A percentile compares a stretch with the other conserved stretches of the same genome.
These are phyloP conservation scores for Plasmodium yoelii DNA, from an alignment of 169 alveolate species.

Conservation along the genomic window DNA sequence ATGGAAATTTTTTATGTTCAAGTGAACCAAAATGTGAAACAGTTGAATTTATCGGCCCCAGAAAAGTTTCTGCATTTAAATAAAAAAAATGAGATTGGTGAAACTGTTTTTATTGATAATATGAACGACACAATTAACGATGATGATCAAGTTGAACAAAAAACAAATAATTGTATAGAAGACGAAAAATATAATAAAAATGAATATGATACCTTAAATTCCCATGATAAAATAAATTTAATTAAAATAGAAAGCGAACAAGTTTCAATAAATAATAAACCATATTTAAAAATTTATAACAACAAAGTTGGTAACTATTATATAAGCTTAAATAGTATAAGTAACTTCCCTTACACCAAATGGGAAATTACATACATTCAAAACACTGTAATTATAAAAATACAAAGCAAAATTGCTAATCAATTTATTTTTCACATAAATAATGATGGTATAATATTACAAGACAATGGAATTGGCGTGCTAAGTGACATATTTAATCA, in stretches of 20 bases:
- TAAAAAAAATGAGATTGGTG: constrained; percentile 1
- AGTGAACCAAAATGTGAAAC: constrained; percentile 20
- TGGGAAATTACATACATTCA: constrained; percentile 56
- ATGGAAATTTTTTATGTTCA: constrained; percentile 53
- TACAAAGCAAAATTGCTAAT: constrained; percentile 25
- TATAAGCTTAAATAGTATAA: constrained; percentile 35
- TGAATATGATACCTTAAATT: constrained; percentile 35
- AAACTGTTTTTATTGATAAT: constrained; percentile 4
- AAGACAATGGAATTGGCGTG: constrained; percentile 52
- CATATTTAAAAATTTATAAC: constrained; percentile 50
- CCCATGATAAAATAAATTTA: constrained; percentile 45
- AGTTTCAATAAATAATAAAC: constrained; percentile 27
- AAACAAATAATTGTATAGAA: constrained; percentile 28
- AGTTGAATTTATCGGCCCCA: constrained; percentile 26
- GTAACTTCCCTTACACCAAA: constrained; percentile 24
- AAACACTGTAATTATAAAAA: constrained; percentile 32
- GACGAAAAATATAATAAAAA: constrained; percentile 43
- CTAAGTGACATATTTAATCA: constrained; percentile 45
- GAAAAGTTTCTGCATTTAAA: constrained; percentile 6
- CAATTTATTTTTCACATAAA: constrained; percentile 56
- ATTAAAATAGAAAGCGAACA: constrained; percentile 22
- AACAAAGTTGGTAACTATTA: constrained; percentile 47
- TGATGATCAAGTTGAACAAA: constrained; percentile 10
- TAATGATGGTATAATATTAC: constrained; percentile 37
- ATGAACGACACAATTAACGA: constrained; percentile 12